Conservation (phyloP, 2,329 filamentous ascomycete genomes). For the Pseudogymnoascus sp. region DNA sequence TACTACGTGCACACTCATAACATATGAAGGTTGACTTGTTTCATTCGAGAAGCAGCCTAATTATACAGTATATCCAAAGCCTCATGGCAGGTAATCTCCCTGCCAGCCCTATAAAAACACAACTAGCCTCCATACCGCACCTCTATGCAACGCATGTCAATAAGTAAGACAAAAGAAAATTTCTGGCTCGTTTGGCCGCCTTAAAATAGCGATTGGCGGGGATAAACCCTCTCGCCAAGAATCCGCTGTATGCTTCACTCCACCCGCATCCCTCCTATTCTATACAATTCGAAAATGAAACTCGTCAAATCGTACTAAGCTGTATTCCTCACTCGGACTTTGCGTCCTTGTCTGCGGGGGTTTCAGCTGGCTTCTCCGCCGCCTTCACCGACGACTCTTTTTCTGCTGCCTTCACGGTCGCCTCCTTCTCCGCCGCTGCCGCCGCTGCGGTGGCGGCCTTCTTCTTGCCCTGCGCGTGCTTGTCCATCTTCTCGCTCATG, state of each 20-base stretch:
- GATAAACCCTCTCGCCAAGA: not conserved
- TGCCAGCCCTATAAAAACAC: not conserved
- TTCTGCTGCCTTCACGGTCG: not conserved
- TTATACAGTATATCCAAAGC: slow-evolving; percentile 1
- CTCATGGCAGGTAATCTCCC: not conserved
- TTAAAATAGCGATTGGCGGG: not conserved
- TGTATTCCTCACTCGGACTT: not conserved
- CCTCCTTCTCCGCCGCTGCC: slow-evolving; percentile 1
- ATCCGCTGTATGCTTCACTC: not conserved
- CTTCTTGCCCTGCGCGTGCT: slow-evolving; percentile 39
- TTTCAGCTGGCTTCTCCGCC: not conserved
- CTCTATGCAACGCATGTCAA: not conserved
- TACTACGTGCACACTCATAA: too few relatives aligned
- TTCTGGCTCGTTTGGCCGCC: not conserved
- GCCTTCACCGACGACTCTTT: not conserved
- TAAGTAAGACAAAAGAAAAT: not conserved
- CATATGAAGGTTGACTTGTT: not conserved
- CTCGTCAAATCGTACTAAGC: not conserved
- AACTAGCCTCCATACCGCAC: not conserved
- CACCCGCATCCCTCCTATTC: not conserved
- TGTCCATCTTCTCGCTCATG: slow-evolving; percentile 69
- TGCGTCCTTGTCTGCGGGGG: not conserved
- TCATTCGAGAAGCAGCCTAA: not conserved
- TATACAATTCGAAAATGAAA: not conserved
- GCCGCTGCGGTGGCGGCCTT: slow-evolving; percentile 16